A percentile compares a stretch with the other conserved stretches of the same genome.
These are phyloP conservation scores for Thermothielavioides terrestris DNA, from an alignment of 495 filamentous ascomycete species.

Conservation along the genomic window DNA sequence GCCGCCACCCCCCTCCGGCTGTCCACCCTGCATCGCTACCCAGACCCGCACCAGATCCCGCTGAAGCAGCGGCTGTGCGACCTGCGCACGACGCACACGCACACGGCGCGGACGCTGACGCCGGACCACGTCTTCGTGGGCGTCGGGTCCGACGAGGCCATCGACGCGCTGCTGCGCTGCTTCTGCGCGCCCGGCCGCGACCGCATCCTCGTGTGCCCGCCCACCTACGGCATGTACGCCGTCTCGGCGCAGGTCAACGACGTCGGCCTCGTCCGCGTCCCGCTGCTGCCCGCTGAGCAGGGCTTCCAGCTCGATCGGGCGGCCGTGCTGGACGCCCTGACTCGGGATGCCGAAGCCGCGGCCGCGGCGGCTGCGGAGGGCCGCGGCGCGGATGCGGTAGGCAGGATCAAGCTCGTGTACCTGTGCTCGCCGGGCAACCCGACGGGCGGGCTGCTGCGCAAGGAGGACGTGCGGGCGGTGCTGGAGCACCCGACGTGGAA, in stretches of 20 bases:
- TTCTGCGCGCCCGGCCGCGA: conserved; percentile 85
- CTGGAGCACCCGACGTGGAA: conserved; percentile 91
- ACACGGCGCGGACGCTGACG: conserved; percentile 63
- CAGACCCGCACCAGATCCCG: conserved; percentile 84
- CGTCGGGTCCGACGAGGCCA: conserved; percentile 92
- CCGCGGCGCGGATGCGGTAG: no score
- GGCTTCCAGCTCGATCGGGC: conserved; percentile 63
- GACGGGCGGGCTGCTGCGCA: conserved; percentile 67
- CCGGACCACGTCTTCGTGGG: conserved; percentile 87
- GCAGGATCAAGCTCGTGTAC: conserved; percentile 76
- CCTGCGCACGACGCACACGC: conserved; percentile 75
- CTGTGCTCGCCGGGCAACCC: conserved; percentile 94
- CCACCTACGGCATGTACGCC: conserved; percentile 97
- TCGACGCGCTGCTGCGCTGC: conserved; percentile 83
- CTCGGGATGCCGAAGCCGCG: conserved; percentile 36
- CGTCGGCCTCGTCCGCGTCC: conserved; percentile 72
- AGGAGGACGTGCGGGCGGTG: conserved; percentile 62
- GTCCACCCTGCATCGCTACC: conserved; percentile 80
- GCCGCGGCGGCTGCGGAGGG: no score
- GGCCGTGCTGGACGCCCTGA: conserved; percentile 56
- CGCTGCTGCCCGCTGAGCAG: conserved; percentile 50
- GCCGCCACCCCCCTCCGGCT: conserved; percentile 51
- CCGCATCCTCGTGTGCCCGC: conserved; percentile 87
- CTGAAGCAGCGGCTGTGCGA: conserved; percentile 83
- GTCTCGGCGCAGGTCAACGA: conserved; percentile 94